These are phyloP conservation scores for Kazachstania africana DNA, from an alignment of 805 yeast genomes.

Conservation along the genomic window DNA sequence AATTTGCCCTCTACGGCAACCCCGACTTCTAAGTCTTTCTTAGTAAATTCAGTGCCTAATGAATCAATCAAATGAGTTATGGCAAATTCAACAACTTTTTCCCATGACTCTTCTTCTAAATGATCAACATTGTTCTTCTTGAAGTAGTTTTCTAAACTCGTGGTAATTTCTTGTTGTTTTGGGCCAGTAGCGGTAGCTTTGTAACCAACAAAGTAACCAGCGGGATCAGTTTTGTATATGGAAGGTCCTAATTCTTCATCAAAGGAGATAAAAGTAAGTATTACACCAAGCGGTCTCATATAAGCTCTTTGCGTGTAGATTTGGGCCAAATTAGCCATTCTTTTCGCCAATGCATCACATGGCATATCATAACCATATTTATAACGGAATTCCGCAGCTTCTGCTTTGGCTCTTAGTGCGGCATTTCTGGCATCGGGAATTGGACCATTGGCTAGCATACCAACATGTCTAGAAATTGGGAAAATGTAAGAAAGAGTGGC, in stretches of 20 bases:
- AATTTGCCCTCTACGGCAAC: constrained; percentile 68
- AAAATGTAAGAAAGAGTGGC: constrained; percentile 78
- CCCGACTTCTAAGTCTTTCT: constrained; percentile 88
- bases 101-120: constrained; percentile 60
- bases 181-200: constrained; percentile 94
- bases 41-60: constrained; percentile 85
- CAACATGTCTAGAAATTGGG: constrained; percentile 67
- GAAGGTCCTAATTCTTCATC: constrained; percentile 88
- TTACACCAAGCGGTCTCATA: constrained; percentile 96
- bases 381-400: constrained; percentile 90
- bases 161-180: constrained; percentile 89
- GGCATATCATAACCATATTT: constrained; percentile 97
- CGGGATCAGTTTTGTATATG: constrained; percentile 90
- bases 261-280: constrained; percentile 74
- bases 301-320: constrained; percentile 95
- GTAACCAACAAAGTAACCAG: constrained; percentile 86
- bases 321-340: constrained; percentile 93
- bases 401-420: constrained; percentile 84
- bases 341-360: constrained; percentile 78
- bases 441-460: constrained; percentile 89
- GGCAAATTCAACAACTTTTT: constrained; percentile 77
- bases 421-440: constrained; percentile 91
- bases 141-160: constrained; percentile 79
- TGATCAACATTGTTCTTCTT: constrained; percentile 40
- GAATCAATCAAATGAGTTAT: constrained; percentile 78